A percentile compares a stretch with the other conserved stretches of the same genome.
These are phyloP conservation scores for Phalaenopsis aphrodite DNA, from an alignment of 106 monocot genomes.

Conservation along the genomic window DNA sequence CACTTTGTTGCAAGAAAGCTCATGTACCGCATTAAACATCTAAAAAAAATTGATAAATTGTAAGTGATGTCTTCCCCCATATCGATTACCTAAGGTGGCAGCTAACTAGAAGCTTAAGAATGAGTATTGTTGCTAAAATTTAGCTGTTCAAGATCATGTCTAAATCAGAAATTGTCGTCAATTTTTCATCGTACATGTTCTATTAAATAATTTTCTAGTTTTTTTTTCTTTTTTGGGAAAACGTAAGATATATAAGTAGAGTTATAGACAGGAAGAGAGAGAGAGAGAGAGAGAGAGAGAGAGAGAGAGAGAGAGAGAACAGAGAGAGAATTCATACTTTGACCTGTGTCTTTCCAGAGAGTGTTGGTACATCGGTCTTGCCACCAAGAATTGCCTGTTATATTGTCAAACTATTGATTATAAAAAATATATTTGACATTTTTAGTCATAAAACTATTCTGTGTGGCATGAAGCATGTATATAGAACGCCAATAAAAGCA, in stretches of 20 bases:
- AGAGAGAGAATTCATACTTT: slow-evolving; percentile 40
- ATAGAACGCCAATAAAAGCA: not conserved
- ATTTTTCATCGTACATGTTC: not conserved
- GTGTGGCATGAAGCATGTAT: not conserved
- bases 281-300: not conserved
- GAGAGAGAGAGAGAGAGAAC: not conserved
- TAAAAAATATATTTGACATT: not conserved
- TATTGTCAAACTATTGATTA: not conserved
- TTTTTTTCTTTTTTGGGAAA: not conserved
- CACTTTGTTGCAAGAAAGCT: not conserved
- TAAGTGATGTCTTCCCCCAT: not conserved
- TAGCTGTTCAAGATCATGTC: not conserved
- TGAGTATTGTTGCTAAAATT: not conserved
- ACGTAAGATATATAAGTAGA: no score
- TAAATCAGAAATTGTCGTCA: not conserved
- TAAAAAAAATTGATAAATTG: not conserved
- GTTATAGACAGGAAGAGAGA: not conserved
- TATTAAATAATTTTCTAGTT: not conserved
- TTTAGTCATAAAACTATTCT: not conserved
- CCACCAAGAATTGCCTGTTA: slow-evolving; percentile 96
- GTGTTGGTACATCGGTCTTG: slow-evolving; percentile 74
- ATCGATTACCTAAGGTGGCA: no score
- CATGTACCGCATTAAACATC: not conserved
- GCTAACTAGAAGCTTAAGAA: not conserved
- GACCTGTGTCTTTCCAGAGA: slow-evolving; percentile 55